Conservation (phyloP, 106 monocot species). For the Platanthera guangdongensis region DNA sequence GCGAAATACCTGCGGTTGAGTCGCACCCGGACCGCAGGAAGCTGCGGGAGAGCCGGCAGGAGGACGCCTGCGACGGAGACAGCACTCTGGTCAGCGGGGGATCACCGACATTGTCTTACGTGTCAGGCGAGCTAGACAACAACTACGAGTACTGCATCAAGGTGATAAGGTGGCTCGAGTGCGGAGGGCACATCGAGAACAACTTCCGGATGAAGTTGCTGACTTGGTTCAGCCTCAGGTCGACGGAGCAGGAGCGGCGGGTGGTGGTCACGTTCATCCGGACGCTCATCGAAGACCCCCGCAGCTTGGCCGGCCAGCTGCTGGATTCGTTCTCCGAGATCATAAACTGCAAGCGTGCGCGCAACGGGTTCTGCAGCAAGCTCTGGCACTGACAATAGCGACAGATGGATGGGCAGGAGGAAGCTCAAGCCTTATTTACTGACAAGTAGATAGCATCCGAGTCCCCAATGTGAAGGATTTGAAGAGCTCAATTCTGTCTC, state of each 20-base stretch:
- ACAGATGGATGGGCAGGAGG: not conserved
- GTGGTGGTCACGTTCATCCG: conserved; percentile 82
- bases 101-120: conserved; percentile 25
- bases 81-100: conserved; percentile 53
- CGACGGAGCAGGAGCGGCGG: conserved; percentile 73
- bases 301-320: conserved; percentile 76
- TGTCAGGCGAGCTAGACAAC: conserved; percentile 61
- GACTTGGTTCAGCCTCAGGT: conserved; percentile 91
- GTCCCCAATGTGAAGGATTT: not conserved
- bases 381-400: conserved; percentile 58
- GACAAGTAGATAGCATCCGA: not conserved
- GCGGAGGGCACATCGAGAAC: conserved; percentile 66
- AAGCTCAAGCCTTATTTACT: not conserved
- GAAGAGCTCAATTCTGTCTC: not conserved
- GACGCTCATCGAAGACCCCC: conserved; percentile 78
- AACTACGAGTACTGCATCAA: conserved; percentile 87
- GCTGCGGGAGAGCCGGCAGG: conserved; percentile 12
- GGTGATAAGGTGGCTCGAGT: conserved; percentile 82
- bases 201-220: conserved; percentile 91
- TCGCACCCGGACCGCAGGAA: conserved; percentile 42
- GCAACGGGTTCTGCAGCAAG: conserved; percentile 72
- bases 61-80: conserved; percentile 47
- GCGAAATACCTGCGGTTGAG: conserved; percentile 51
- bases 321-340: conserved; percentile 78
- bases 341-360: conserved; percentile 52